Base-by-base conservation (phyloP, 2,329 filamentous ascomycete genomes). In the Parastagonospora nodorum region DNA sequence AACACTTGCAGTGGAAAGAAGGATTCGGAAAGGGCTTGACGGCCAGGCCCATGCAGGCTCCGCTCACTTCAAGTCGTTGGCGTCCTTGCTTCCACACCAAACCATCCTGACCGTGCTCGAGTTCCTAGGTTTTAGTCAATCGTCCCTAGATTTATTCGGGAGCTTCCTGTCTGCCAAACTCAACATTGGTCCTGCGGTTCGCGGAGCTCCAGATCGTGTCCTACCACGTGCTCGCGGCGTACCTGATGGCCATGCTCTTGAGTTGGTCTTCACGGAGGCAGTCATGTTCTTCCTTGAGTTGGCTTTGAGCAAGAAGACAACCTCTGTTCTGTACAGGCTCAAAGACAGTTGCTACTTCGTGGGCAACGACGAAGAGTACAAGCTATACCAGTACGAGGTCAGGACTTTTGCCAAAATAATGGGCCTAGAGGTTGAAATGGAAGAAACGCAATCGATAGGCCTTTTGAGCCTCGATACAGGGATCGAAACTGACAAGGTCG, bases 101-200 rank as follows among this genome's bases (percentile, higher is more conserved):
- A 85, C 84, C 0, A 79, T 88, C 14, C 69, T 83, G n/a, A 48
- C 50, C 1, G 75, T 87, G 0, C 67, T 89, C 52, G 72, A 78
- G 27, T 86, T 83, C 60, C 78, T 89, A 38, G 84, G 84, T 0
- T 75, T 88, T 4, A 79, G 82, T 0, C 66, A 80, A 2, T 68
- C 61, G 0, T 87, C 85, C 82, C 62, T 87, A 1, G 65, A 67
- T 6, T 85, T 89, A 64, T 89, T 88, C 67, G 71, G 67, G 10
- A 78, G 74, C 2, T 87, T 85, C 43, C 60, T 72, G 2, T 29
- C 50, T 4, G 59, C 59, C 0, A 65, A 58, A 1, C 39, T 70
- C 45, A 66, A 67, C 42, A 61, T 67, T 40, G 57, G 62, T 8
- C 58, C 63, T 5, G 36, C 59, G 12, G 47, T 64, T 1, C 56